These are phyloP conservation scores for Zhuliangozyma blackwelliae DNA, from an alignment of 1,139 yeast genomes.

Conservation along the genomic window DNA sequence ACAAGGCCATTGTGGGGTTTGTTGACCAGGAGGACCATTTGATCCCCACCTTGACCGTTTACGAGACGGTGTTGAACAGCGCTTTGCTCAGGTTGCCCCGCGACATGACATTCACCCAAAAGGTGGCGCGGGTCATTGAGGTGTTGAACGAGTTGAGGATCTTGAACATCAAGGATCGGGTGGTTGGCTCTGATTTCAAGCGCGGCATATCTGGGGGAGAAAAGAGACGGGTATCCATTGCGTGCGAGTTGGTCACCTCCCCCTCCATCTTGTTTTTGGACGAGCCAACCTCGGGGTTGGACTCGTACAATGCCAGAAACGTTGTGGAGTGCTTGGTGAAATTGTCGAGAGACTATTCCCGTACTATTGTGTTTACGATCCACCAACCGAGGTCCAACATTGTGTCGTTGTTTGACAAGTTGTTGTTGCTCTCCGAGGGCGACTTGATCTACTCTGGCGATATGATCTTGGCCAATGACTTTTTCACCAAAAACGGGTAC, in stretches of 20 bases:
- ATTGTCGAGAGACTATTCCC: conserved; percentile 71
- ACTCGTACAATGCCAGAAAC: conserved; percentile 87
- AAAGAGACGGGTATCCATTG: conserved; percentile 82
- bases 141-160: conserved; percentile 85
- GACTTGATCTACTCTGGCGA: conserved; percentile 85
- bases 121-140: conserved; percentile 76
- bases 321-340: conserved; percentile 82
- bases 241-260: conserved; percentile 83
- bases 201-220: conserved; percentile 97
- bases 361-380: conserved; percentile 88
- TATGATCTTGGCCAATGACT: conserved; percentile 64
- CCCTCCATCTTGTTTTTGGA: conserved; percentile 78
- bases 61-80: conserved; percentile 89
- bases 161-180: conserved; percentile 72
- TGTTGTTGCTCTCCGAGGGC: conserved; percentile 79
- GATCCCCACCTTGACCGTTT: conserved; percentile 89
- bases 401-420: conserved; percentile 82
- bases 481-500: conserved; percentile 72
- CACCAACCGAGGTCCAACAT: conserved; percentile 98
- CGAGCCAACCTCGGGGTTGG: conserved; percentile 94
- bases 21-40: conserved; percentile 96
- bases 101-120: conserved; percentile 66
- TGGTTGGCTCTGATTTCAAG: conserved; percentile 84
- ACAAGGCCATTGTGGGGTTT: conserved; percentile 76
- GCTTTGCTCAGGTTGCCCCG: conserved; percentile 85